Conservation (phyloP, 2,329 filamentous ascomycete genomes). For the Cercospora brassicicola region DNA sequence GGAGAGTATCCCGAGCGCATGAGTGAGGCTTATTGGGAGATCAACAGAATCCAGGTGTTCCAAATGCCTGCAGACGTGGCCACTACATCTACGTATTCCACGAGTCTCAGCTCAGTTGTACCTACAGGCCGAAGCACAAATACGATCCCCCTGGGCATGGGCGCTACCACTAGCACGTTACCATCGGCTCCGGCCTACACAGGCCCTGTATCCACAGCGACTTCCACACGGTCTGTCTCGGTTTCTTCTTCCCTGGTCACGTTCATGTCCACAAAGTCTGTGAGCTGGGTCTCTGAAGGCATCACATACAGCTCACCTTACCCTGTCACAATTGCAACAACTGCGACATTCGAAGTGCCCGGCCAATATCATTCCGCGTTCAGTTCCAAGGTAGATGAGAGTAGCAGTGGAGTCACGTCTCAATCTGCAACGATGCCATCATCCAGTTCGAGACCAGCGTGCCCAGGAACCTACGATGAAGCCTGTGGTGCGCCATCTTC, state of each 20-base stretch:
- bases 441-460: conserved; percentile 1
- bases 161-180: conserved; percentile 27
- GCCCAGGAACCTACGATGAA: conserved; percentile 7
- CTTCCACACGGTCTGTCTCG: background rate
- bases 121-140: conserved; percentile 24
- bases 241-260: background rate
- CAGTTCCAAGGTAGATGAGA: background rate
- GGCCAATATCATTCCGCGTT: background rate
- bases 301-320: conserved; percentile 6
- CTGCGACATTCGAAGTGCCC: background rate
- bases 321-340: conserved; percentile 4
- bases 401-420: background rate
- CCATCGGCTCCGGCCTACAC: conserved; percentile 30
- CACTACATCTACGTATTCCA: conserved; percentile 32
- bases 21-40: conserved; percentile 43
- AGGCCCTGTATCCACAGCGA: conserved; percentile 27
- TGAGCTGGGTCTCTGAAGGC: conserved; percentile 7
- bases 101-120: conserved; percentile 30
- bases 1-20: conserved; percentile 37
- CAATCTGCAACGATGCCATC: background rate
- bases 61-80: conserved; percentile 34
- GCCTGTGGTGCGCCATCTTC: conserved; percentile 5
- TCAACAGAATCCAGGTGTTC: conserved; percentile 45
- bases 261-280: conserved; percentile 1
- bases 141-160: conserved; percentile 32